phyloP scores from a whole-genome alignment of 2,329 filamentous ascomycete species.

The Niveomyces coronatus region DNA sequence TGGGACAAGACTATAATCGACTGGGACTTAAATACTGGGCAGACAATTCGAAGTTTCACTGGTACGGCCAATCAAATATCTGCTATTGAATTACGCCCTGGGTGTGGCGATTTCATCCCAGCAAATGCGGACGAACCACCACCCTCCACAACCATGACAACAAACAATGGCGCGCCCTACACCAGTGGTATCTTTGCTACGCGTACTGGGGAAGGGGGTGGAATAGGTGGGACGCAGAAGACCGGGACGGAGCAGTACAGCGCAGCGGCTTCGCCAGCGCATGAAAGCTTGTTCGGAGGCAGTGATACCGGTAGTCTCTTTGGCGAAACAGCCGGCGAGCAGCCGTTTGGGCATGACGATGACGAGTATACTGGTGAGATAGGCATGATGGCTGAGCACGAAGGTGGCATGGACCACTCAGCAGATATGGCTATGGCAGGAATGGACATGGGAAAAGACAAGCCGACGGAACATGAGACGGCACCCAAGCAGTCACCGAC shows the following conservation, averaged over 20 bases:
- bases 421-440: slow-evolving; percentile 32
- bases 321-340: slow-evolving; percentile 55
- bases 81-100: slow-evolving; percentile 73
- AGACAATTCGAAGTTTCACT: slow-evolving; percentile 64
- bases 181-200: slow-evolving; percentile 16
- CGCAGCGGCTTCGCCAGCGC: slow-evolving; percentile 52
- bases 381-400: slow-evolving; percentile 37
- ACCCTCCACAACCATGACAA: slow-evolving; percentile 54
- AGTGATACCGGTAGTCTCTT: slow-evolving; percentile 78
- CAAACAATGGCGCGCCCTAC: slow-evolving; percentile 58
- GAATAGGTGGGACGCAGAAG: slow-evolving; percentile 10
- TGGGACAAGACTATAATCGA: slow-evolving; percentile 95
- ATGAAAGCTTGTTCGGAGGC: slow-evolving; percentile 72
- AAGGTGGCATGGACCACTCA: slow-evolving; percentile 31
- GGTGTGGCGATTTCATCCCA: slow-evolving; percentile 65
- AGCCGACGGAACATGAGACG: slow-evolving; percentile 15
- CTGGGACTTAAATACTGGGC: slow-evolving; percentile 88
- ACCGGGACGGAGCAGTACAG: slow-evolving; percentile 24
- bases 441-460: slow-evolving; percentile 17
- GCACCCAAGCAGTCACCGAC: slow-evolving; percentile 13
- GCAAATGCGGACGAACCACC: slow-evolving; percentile 53
- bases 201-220: slow-evolving; percentile 35
- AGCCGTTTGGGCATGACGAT: slow-evolving; percentile 69
- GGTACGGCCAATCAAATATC: slow-evolving; percentile 77
- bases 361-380: slow-evolving; percentile 74